Evolutionary conservation across 2,329 filamentous ascomycete species (phyloP).

Genomic region (Byssochlamys sp.): DNA sequence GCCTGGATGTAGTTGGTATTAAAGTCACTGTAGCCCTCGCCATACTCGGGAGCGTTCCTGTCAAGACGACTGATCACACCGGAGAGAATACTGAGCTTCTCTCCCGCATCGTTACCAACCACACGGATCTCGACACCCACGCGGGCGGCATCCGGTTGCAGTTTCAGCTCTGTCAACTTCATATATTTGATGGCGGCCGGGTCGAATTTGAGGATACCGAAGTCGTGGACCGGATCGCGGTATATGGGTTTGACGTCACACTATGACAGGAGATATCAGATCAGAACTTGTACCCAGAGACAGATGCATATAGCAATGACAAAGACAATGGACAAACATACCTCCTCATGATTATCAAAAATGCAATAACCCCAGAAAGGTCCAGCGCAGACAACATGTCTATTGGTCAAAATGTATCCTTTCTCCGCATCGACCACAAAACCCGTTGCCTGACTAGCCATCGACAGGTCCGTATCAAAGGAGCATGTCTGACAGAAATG

Average conservation of each 20-base stretch:
- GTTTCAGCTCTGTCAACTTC: constrained; percentile 67
- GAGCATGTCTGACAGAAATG: constrained; percentile 96
- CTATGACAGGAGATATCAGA: constrained; percentile 34
- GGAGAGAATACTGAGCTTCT: constrained; percentile 94
- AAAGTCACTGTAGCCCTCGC: constrained; percentile 96
- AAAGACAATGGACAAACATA: constrained; percentile 18
- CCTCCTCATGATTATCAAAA: constrained; percentile 93
- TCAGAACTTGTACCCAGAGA: neutral
- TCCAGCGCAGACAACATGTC: constrained; percentile 87
- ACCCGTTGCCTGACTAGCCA: constrained; percentile 90
- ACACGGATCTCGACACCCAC: constrained; percentile 93
- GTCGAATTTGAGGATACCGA: constrained; percentile 92
- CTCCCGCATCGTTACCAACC: constrained; percentile 94
- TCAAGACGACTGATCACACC: constrained; percentile 94
- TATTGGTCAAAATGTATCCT: constrained; percentile 80
- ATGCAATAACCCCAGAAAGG: constrained; percentile 98
- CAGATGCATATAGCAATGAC: neutral
- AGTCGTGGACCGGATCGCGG: constrained; percentile 95
- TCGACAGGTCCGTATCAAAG: constrained; percentile 90
- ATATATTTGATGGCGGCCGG: constrained; percentile 96
- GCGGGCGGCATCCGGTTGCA: constrained; percentile 73
- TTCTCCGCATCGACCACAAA: constrained; percentile 93
- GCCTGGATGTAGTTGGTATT: constrained; percentile 95
- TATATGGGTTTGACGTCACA: constrained; percentile 95
- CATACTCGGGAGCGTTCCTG: constrained; percentile 93